Percentiles rank a stretch among this genome's conserved stretches.
Conservation (phyloP, 441 rosid species). For the Bruguiera hainesii region DNA sequence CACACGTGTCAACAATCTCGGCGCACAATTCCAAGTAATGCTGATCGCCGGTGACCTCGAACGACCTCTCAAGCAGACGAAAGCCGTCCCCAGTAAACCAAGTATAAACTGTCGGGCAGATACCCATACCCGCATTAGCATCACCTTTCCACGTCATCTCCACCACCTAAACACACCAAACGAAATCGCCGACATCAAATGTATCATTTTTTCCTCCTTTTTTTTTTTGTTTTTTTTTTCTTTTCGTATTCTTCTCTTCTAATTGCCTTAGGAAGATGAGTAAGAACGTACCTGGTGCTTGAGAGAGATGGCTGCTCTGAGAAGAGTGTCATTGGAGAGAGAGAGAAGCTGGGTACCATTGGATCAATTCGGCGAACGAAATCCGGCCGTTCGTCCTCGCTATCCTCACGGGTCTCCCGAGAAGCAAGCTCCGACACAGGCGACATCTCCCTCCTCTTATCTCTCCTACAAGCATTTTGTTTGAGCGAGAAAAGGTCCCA, state of each 20-base stretch:
- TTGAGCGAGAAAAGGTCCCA: too few species aligned
- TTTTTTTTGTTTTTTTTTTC: too few species aligned
- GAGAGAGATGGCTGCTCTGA: constrained; percentile 61
- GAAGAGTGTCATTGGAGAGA: constrained; percentile 47
- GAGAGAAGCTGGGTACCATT: constrained; percentile 24
- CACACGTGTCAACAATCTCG: constrained; percentile 61
- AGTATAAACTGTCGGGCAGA: constrained; percentile 63
- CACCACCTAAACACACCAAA: constrained; percentile 39
- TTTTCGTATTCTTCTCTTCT: too few species aligned
- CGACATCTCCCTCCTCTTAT: constrained; percentile 21
- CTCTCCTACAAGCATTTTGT: too few species aligned
- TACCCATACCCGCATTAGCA: constrained; percentile 13
- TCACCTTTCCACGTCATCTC: constrained; percentile 49
- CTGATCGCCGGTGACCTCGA: constrained; percentile 51
- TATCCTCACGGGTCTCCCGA: constrained; percentile 31
- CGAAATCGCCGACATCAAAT: neutral
- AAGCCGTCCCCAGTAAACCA: constrained; percentile 77
- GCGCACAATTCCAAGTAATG: constrained; percentile 50
- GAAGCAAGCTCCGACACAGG: constrained; percentile 39
- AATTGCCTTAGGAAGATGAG: too few species aligned
- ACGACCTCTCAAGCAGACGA: constrained; percentile 71
- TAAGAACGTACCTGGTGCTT: constrained; percentile 46
- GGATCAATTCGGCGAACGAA: constrained; percentile 35
- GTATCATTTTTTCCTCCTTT: too few species aligned
- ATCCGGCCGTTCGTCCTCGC: constrained; percentile 29